Evolutionary conservation across 495 filamentous ascomycete species (phyloP).

Genomic region (Lophiotrema nucula): DNA sequence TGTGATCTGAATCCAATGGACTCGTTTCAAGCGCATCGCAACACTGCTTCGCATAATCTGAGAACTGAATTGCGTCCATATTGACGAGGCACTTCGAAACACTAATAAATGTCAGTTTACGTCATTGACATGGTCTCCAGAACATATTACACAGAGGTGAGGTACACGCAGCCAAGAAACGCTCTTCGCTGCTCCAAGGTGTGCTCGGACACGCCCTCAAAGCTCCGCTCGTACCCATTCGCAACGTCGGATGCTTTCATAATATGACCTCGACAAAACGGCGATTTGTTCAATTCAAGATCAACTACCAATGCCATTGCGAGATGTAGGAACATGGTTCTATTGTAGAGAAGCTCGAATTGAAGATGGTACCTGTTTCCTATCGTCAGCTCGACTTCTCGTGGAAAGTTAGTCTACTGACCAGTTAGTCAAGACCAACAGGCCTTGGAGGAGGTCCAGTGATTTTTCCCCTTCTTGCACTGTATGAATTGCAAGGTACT

Average conservation of each 20-base stretch:
- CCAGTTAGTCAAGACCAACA: constrained; percentile 13
- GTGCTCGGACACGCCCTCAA: constrained; percentile 1
- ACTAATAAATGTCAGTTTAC: background rate
- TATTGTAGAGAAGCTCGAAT: background rate
- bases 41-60: constrained; percentile 11
- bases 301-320: constrained; percentile 19
- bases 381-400: background rate
- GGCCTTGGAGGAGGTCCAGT: constrained; percentile 11
- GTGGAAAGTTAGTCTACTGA: background rate
- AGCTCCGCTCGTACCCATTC: background rate
- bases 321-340: constrained; percentile 11
- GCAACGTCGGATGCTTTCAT: background rate
- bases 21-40: constrained; percentile 1
- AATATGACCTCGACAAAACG: background rate
- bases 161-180: constrained; percentile 17
- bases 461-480: constrained; percentile 5
- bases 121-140: background rate
- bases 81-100: constrained; percentile 8
- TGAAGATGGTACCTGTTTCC: constrained; percentile 14
- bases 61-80: constrained; percentile 15
- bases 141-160: constrained; percentile 20
- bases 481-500: background rate
- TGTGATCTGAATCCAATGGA: background rate
- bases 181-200: constrained; percentile 13
- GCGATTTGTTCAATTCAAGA: constrained; percentile 14